phyloP scores from a whole-genome alignment of 208 protist species.

The Trypanosoma mega region DNA sequence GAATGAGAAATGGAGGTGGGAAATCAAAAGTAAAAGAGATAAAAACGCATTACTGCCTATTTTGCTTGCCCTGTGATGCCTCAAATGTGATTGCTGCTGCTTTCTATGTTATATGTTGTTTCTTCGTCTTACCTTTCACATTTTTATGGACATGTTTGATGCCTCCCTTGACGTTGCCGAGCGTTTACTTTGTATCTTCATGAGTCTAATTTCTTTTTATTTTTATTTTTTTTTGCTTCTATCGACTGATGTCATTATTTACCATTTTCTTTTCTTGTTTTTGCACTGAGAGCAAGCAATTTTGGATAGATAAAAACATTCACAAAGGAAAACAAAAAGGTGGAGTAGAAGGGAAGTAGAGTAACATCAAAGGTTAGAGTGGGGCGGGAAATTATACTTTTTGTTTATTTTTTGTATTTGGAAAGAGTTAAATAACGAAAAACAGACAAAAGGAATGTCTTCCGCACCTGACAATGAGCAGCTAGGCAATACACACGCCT shows the following conservation, averaged over 20 bases:
- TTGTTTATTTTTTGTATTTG: too few species aligned
- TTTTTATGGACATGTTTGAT: too few species aligned
- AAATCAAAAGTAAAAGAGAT: neutral
- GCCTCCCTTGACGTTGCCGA: too few species aligned
- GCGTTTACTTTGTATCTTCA: too few species aligned
- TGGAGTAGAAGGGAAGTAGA: neutral
- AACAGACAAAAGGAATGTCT: neutral
- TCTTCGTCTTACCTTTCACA: too few species aligned
- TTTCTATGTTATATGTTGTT: too few species aligned
- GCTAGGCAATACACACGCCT: conserved; percentile 41
- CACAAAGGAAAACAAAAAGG: conserved; percentile 1
- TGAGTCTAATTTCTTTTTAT: neutral
- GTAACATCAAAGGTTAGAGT: too few species aligned
- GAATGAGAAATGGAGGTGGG: too few species aligned
- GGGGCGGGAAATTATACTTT: neutral
- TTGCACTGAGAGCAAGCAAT: neutral
- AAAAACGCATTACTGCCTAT: neutral
- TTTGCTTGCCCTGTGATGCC: too few species aligned
- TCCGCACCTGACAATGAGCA: conserved; percentile 28
- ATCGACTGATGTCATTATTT: neutral
- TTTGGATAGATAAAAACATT: conserved; percentile 1
- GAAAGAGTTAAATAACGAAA: neutral
- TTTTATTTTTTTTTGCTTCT: neutral
- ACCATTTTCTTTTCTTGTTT: neutral
- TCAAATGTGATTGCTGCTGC: too few species aligned